phyloP scores from a whole-genome alignment of 2,329 filamentous ascomycete genomes.

The Epichloe brachyelytri region DNA sequence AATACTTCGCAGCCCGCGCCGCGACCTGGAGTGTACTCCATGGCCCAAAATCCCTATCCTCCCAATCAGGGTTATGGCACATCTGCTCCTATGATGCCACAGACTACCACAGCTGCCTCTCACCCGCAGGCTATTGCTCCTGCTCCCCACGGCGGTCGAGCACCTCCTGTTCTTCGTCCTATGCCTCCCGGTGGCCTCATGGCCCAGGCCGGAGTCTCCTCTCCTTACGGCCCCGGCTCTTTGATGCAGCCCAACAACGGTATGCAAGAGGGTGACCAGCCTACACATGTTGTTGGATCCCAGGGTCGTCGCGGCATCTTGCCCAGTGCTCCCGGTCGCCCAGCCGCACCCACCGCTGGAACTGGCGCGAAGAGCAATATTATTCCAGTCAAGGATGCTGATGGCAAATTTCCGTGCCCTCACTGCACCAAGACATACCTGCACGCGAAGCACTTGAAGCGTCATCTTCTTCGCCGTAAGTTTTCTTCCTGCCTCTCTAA shows the following conservation, averaged over 20 bases:
- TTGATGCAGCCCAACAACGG: conserved; percentile 45
- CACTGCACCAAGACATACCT: conserved; percentile 98
- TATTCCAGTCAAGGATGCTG: conserved; percentile 87
- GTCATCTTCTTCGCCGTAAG: conserved; percentile 92
- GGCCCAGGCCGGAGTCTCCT: conserved; percentile 42
- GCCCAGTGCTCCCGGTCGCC: conserved; percentile 77
- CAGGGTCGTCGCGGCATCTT: conserved; percentile 86
- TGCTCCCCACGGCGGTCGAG: conserved; percentile 46
- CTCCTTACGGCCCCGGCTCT: conserved; percentile 46
- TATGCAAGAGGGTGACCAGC: conserved; percentile 47
- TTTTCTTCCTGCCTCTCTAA: conserved; percentile 16
- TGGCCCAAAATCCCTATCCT: conserved; percentile 44
- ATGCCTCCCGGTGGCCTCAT: conserved; percentile 57
- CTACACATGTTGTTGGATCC: conserved; percentile 87
- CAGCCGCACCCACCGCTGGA: conserved; percentile 60
- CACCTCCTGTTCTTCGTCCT: conserved; percentile 50
- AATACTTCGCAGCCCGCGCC: conserved; percentile 34
- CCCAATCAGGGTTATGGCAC: conserved; percentile 42
- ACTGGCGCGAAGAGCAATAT: conserved; percentile 64
- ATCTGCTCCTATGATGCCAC: conserved; percentile 50
- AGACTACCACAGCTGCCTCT: conserved; percentile 51
- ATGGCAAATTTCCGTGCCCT: conserved; percentile 95
- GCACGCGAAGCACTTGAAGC: conserved; percentile 93
- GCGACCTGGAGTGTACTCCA: conserved; percentile 38
- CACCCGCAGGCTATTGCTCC: conserved; percentile 68